These are phyloP conservation scores for Coemansia sp. DNA, from an alignment of 192 early-diverging fungal genomes.

Conservation along the genomic window DNA sequence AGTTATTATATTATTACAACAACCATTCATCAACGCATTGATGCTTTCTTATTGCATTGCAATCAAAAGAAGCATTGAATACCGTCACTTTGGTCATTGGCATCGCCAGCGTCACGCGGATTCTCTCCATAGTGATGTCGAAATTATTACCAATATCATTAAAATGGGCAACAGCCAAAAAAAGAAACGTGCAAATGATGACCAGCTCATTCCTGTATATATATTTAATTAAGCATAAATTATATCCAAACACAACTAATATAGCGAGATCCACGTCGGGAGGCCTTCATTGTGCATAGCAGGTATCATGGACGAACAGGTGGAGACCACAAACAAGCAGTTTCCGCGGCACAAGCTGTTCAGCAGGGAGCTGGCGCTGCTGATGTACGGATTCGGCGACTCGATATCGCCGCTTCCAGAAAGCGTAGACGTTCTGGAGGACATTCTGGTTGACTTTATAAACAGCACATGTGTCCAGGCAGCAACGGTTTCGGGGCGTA, in stretches of 20 bases:
- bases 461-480: conserved; percentile 48
- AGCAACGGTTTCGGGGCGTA: conserved; percentile 31
- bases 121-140: neutral
- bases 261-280: neutral
- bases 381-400: conserved; percentile 55
- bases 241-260: neutral
- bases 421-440: conserved; percentile 51
- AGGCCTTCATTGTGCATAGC: neutral
- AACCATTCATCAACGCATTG: too few species aligned
- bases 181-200: neutral
- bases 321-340: conserved; percentile 49
- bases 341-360: conserved; percentile 49
- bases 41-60: too few species aligned
- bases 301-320: conserved; percentile 34
- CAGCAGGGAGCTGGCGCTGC: conserved; percentile 39
- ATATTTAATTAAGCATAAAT: neutral
- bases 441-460: conserved; percentile 53
- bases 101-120: neutral
- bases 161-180: neutral
- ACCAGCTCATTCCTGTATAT: neutral
- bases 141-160: neutral
- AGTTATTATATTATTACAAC: too few species aligned
- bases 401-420: conserved; percentile 27
- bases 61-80: neutral
- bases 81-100: too few species aligned